Percentiles rank a stretch among this genome's conserved stretches.
These are phyloP conservation scores for Xylariaceae sp. DNA, from an alignment of 2,329 filamentous ascomycete genomes.

Conservation along the genomic window DNA sequence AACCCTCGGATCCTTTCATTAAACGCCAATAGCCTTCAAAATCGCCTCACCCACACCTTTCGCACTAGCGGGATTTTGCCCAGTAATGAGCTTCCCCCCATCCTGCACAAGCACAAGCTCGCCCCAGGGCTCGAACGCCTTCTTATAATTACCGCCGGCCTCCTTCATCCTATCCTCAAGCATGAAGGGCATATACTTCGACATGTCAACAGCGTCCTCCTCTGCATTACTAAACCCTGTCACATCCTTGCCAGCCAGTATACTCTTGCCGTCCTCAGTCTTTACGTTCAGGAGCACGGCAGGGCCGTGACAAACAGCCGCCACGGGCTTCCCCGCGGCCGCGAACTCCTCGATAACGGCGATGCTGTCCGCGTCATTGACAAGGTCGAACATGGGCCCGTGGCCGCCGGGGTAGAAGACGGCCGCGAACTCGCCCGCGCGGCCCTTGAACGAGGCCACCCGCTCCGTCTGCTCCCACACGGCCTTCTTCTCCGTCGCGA, in stretches of 20 bases:
- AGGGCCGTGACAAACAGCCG: constrained; percentile 73
- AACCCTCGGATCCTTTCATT: background rate
- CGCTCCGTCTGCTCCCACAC: constrained; percentile 69
- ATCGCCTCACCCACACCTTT: constrained; percentile 58
- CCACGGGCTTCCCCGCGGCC: constrained; percentile 64
- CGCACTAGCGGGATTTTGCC: constrained; percentile 63
- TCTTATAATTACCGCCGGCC: constrained; percentile 60
- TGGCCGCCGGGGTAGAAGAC: constrained; percentile 64
- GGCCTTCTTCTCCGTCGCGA: constrained; percentile 59
- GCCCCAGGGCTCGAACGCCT: constrained; percentile 57
- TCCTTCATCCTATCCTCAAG: constrained; percentile 62
- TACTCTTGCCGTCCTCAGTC: constrained; percentile 52
- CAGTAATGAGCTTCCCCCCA: constrained; percentile 58
- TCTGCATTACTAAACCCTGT: constrained; percentile 66
- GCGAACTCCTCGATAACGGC: constrained; percentile 68
- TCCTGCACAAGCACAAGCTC: constrained; percentile 55
- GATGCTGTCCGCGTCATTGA: constrained; percentile 60
- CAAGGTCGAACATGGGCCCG: constrained; percentile 72
- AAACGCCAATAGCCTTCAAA: constrained; percentile 49
- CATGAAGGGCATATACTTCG: constrained; percentile 60
- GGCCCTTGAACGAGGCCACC: constrained; percentile 61
- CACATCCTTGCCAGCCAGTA: constrained; percentile 62
- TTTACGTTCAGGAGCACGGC: constrained; percentile 64
- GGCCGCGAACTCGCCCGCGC: constrained; percentile 66
- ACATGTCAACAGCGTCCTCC: constrained; percentile 53